phyloP scores from a whole-genome alignment of 257 asterid species.

The Hygrophila difformis region DNA sequence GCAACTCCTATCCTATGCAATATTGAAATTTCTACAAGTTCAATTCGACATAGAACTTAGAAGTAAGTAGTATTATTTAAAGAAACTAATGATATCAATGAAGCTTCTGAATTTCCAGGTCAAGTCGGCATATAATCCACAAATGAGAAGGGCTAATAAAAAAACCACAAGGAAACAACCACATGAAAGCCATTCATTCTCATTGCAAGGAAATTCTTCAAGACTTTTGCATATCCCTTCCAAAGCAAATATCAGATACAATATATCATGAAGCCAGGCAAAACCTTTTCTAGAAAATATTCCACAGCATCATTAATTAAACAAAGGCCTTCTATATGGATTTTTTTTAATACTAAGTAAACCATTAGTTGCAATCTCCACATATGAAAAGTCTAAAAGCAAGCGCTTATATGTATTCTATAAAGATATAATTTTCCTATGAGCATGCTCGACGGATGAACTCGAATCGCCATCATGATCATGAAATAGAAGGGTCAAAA shows the following conservation, averaged over 20 bases:
- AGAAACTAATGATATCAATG: too few species aligned
- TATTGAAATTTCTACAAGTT: too few species aligned
- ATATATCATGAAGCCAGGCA: conserved; percentile 2
- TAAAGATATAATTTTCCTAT: conserved; percentile 49
- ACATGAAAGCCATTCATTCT: too few species aligned
- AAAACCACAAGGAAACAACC: too few species aligned
- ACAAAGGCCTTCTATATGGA: not conserved
- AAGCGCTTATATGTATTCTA: conserved; percentile 13
- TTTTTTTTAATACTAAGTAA: conserved; percentile 14
- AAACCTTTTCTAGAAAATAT: conserved; percentile 1
- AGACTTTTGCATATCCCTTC: too few species aligned
- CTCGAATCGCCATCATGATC: conserved; percentile 44
- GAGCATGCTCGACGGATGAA: conserved; percentile 37
- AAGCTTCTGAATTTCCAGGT: too few species aligned
- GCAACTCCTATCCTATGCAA: too few species aligned
- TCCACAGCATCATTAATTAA: conserved; percentile 8
- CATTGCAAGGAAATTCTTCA: conserved; percentile 9
- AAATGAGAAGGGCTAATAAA: too few species aligned
- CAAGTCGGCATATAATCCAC: too few species aligned
- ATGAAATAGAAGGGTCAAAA: conserved; percentile 83
- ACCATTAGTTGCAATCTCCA: conserved; percentile 12
- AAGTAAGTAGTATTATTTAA: too few species aligned
- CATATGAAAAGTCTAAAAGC: conserved; percentile 7
- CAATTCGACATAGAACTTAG: too few species aligned
- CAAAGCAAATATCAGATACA: not conserved